phyloP scores from a whole-genome alignment of 23 red algal species.

The Gracilaria domingensis region DNA sequence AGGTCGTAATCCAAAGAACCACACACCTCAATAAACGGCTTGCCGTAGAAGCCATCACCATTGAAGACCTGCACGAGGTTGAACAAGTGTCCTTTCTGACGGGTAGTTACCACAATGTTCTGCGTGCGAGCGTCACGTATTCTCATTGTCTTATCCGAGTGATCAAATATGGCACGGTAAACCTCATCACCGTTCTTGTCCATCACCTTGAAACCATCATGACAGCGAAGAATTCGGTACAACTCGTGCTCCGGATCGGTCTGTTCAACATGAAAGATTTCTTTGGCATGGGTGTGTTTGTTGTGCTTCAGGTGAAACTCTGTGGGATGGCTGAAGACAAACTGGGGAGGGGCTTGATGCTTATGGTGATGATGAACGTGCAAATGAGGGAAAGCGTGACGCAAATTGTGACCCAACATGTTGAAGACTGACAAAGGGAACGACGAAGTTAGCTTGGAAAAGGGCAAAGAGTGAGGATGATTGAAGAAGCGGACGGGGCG shows the following conservation, averaged over 20 bases:
- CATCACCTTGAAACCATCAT: slow-evolving; percentile 31
- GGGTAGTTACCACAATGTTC: slow-evolving; percentile 12
- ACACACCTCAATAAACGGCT: slow-evolving; percentile 33
- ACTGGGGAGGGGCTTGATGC: not conserved
- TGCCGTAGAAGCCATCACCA: slow-evolving; percentile 31
- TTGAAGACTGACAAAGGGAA: not conserved
- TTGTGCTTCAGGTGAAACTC: slow-evolving; percentile 23
- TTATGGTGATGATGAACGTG: slow-evolving; percentile 8
- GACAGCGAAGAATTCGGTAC: slow-evolving; percentile 29
- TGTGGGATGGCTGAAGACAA: slow-evolving; percentile 17
- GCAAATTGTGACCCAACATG: slow-evolving; percentile 13
- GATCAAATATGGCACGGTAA: not conserved
- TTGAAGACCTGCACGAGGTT: slow-evolving; percentile 16
- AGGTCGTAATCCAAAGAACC: slow-evolving; percentile 16
- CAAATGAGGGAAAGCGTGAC: slow-evolving; percentile 22
- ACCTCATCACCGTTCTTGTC: slow-evolving; percentile 20
- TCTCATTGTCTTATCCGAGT: slow-evolving; percentile 20
- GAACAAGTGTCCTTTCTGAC: slow-evolving; percentile 26
- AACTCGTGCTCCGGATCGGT: not conserved
- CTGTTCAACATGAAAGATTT: slow-evolving; percentile 19
- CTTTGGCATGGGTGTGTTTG: slow-evolving; percentile 37
- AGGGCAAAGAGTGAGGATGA: not conserved
- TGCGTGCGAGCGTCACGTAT: slow-evolving; percentile 30
- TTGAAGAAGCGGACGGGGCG: not conserved
- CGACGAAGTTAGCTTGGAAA: not conserved